Percentiles rank a stretch among this genome's conserved stretches.
Conservation (phyloP, 1,284 basidiomycete genomes). For the Stygiomarasmius scandens region DNA sequence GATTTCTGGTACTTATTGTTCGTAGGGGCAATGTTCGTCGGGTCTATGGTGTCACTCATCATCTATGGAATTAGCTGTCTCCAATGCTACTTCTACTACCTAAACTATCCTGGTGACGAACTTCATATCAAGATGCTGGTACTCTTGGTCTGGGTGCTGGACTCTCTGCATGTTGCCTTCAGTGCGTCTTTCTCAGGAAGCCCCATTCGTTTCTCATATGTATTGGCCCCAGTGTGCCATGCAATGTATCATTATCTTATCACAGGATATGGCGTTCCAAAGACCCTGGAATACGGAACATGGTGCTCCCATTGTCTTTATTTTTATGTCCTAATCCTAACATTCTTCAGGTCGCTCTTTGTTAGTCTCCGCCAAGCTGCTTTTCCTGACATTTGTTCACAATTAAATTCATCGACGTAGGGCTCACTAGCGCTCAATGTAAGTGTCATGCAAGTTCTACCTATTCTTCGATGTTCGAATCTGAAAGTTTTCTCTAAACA, state of each 20-base stretch:
- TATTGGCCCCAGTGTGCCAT: constrained; percentile 38
- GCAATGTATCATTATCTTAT: constrained; percentile 41
- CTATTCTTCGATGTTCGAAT: not conserved
- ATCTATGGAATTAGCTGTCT: not conserved
- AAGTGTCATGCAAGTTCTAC: not conserved
- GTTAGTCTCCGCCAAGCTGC: not conserved
- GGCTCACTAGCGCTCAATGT: constrained; percentile 3
- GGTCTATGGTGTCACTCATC: constrained; percentile 22
- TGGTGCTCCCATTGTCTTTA: not conserved
- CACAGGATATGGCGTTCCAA: not conserved
- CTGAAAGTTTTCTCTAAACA: not conserved
- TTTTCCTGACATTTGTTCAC: too few species aligned
- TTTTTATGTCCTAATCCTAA: not conserved
- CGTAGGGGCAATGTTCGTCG: constrained; percentile 23
- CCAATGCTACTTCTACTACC: constrained; percentile 45
- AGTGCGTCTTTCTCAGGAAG: constrained; percentile 29
- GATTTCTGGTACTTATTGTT: not conserved
- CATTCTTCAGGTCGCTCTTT: not conserved
- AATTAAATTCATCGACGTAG: too few species aligned
- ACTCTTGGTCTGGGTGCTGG: constrained; percentile 36
- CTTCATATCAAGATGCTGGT: constrained; percentile 36
- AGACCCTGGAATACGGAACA: constrained; percentile 27
- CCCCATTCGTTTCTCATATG: not conserved
- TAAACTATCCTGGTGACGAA: constrained; percentile 38
- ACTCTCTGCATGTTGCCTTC: constrained; percentile 43